phyloP scores from a whole-genome alignment of 352 stramenopile genomes.

The Globisporangium yorkense region DNA sequence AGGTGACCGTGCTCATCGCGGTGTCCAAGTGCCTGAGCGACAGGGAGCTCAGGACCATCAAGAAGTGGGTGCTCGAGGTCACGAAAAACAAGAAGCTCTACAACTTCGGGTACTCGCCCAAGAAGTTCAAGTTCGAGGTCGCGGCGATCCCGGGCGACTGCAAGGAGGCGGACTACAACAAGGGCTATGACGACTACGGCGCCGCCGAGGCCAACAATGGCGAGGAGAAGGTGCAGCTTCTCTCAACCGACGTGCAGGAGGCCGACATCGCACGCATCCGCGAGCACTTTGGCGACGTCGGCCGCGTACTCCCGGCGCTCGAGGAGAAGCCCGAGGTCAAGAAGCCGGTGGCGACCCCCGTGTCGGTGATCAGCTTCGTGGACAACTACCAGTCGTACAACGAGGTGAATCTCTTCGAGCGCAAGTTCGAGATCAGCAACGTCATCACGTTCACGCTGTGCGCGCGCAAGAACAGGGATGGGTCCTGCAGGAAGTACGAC shows the following conservation, averaged over 20 bases:
- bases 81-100: constrained; percentile 15
- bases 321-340: background rate
- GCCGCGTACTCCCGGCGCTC: constrained; percentile 7
- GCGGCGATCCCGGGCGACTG: constrained; percentile 30
- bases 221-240: background rate
- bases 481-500: constrained; percentile 17
- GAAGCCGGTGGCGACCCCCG: background rate
- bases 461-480: constrained; percentile 8
- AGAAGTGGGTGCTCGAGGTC: constrained; percentile 34
- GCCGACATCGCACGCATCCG: constrained; percentile 6
- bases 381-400: constrained; percentile 10
- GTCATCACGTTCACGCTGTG: constrained; percentile 18
- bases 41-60: constrained; percentile 23
- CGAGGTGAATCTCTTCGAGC: constrained; percentile 11
- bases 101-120: constrained; percentile 7
- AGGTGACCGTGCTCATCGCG: constrained; percentile 32
- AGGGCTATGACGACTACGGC: constrained; percentile 7
- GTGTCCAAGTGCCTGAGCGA: constrained; percentile 55
- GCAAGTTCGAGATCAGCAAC: constrained; percentile 8
- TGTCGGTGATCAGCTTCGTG: constrained; percentile 13
- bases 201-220: constrained; percentile 4
- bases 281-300: constrained; percentile 1
- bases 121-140: constrained; percentile 8
- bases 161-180: constrained; percentile 14
- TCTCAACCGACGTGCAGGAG: constrained; percentile 7